Conservation (phyloP, 441 rosid genomes). For the Brassica hybrid region DNA sequence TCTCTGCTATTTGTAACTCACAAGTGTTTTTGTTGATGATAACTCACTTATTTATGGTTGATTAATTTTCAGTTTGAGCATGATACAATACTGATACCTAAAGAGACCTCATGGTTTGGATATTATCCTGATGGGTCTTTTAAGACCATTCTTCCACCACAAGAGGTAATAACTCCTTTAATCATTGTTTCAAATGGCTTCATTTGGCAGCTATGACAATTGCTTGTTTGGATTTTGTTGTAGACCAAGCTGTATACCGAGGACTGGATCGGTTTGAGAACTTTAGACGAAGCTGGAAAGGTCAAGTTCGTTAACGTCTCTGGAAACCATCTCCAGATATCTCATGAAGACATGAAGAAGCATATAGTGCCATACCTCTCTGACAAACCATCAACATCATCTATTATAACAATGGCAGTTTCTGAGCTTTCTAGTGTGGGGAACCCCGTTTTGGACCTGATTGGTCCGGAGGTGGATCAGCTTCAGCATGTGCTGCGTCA, state of each 20-base stretch:
- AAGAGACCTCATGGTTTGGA: slow-evolving; percentile 88
- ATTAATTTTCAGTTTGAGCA: slow-evolving; percentile 66
- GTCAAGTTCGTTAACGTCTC: slow-evolving; percentile 69
- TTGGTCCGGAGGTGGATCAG: slow-evolving; percentile 45
- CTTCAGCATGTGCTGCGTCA: slow-evolving; percentile 40
- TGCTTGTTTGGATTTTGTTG: slow-evolving; percentile 14
- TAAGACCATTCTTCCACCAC: slow-evolving; percentile 56
- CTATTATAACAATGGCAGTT: slow-evolving; percentile 17
- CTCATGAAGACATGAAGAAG: slow-evolving; percentile 59
- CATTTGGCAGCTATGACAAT: slow-evolving; percentile 10
- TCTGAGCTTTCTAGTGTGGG: slow-evolving; percentile 45
- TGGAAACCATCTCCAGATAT: slow-evolving; percentile 63
- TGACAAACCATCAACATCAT: slow-evolving; percentile 46
- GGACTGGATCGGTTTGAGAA: slow-evolving; percentile 89
- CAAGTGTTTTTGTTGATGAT: slow-evolving; percentile 26
- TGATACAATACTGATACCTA: slow-evolving; percentile 73
- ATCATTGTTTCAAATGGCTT: slow-evolving; percentile 21
- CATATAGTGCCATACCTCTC: slow-evolving; percentile 70
- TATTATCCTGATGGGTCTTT: slow-evolving; percentile 77
- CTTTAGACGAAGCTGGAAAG: slow-evolving; percentile 79
- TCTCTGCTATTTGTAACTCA: too few relatives aligned
- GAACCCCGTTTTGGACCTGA: slow-evolving; percentile 42
- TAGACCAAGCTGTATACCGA: slow-evolving; percentile 76
- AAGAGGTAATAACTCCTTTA: slow-evolving; percentile 49
- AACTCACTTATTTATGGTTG: background rate